Conservation (phyloP, 2,329 filamentous ascomycete genomes). For the Fusarium keratoplasticum region DNA sequence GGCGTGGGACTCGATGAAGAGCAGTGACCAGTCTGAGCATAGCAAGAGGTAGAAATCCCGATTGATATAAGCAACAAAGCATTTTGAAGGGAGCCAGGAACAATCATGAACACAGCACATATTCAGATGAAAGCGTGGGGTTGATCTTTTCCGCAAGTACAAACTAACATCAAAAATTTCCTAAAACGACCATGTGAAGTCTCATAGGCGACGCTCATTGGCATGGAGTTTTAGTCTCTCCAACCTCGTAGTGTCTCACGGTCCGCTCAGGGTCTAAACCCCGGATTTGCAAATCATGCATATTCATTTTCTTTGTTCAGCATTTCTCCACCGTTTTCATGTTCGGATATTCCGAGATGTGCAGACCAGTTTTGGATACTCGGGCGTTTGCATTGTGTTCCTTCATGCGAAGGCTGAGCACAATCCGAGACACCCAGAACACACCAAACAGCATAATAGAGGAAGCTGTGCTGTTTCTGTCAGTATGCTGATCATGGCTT, state of each 20-base stretch:
- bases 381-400: background rate
- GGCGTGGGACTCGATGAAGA: background rate
- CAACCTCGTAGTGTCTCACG: constrained; percentile 12
- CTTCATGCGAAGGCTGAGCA: background rate
- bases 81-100: background rate
- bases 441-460: background rate
- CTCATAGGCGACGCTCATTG: constrained; percentile 7
- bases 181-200: constrained; percentile 15
- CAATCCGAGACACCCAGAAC: background rate
- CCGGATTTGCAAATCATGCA: background rate
- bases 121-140: constrained; percentile 16
- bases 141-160: background rate
- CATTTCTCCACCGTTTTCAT: constrained; percentile 5
- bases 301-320: background rate
- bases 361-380: background rate
- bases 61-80: background rate
- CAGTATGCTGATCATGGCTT: background rate
- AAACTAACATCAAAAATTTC: background rate
- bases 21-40: background rate
- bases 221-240: background rate
- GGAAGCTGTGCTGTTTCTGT: background rate
- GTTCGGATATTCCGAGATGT: background rate
- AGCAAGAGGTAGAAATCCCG: background rate
- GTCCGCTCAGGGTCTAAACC: background rate
- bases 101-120: background rate